phyloP scores from a whole-genome alignment of 106 monocot genomes.

The Narthecium ossifragum region DNA sequence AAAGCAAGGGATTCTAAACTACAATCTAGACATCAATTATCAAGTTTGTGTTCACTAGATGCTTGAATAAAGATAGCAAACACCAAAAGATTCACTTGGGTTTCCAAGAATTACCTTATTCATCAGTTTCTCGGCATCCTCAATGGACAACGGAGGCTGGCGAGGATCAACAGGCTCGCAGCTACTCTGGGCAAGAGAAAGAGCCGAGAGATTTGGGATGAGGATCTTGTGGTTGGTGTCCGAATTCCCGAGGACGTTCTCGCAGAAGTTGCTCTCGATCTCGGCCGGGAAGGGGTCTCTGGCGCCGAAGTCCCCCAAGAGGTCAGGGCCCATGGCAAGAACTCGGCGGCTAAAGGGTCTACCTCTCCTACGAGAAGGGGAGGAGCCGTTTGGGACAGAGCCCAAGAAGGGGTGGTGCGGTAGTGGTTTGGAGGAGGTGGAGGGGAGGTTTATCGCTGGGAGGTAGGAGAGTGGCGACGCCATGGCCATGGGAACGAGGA shows the following conservation, averaged over 20 bases:
- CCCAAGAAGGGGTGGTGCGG: background rate
- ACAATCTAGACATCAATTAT: no score
- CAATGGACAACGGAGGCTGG: slow-evolving; percentile 30
- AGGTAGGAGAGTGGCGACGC: background rate
- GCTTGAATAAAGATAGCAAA: background rate
- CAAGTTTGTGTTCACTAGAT: background rate
- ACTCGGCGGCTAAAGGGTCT: background rate
- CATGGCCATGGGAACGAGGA: background rate
- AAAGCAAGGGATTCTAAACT: no score
- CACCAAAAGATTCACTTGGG: no score
- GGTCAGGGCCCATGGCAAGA: slow-evolving; percentile 23
- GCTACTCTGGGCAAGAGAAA: slow-evolving; percentile 53
- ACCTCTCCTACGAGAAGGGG: background rate
- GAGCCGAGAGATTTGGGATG: slow-evolving; percentile 60
- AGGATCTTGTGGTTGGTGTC: slow-evolving; percentile 80
- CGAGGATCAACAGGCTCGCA: slow-evolving; percentile 35
- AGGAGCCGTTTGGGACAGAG: background rate
- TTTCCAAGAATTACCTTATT: slow-evolving; percentile 41
- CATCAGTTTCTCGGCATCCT: slow-evolving; percentile 47
- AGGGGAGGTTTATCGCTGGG: background rate
- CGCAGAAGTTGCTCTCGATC: slow-evolving; percentile 74
- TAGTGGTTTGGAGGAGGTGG: background rate
- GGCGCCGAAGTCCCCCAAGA: slow-evolving; percentile 84
- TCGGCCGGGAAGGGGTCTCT: slow-evolving; percentile 82
- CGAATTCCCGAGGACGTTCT: slow-evolving; percentile 47